phyloP scores from a whole-genome alignment of 2,329 filamentous ascomycete species.

The Zymoseptoria pseudotritici region DNA sequence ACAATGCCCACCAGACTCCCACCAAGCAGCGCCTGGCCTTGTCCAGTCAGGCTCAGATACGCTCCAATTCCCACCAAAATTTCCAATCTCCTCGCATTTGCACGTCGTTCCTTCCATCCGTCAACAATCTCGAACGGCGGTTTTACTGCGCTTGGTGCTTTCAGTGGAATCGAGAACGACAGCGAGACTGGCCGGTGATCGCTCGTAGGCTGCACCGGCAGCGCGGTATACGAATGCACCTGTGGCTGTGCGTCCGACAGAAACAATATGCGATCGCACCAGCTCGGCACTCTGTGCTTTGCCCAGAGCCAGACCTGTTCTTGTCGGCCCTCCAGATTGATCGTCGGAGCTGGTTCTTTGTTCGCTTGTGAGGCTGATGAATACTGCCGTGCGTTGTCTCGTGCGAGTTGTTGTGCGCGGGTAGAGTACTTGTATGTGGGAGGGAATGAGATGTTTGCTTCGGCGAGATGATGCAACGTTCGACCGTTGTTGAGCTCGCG shows the following conservation, averaged over 20 bases:
- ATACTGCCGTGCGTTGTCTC: slow-evolving; percentile 9
- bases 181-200: slow-evolving; percentile 84
- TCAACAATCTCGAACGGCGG: slow-evolving; percentile 50
- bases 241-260: slow-evolving; percentile 40
- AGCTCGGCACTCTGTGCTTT: slow-evolving; percentile 75
- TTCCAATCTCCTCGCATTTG: slow-evolving; percentile 51
- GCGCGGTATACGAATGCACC: slow-evolving; percentile 58
- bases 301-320: slow-evolving; percentile 51
- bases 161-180: slow-evolving; percentile 55
- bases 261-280: slow-evolving; percentile 88
- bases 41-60: slow-evolving; percentile 45
- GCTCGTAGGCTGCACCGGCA: slow-evolving; percentile 73
- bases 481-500: slow-evolving; percentile 61
- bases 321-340: slow-evolving; percentile 12
- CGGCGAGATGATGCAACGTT: slow-evolving; percentile 70
- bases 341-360: slow-evolving; percentile 10
- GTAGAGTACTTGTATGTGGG: slow-evolving; percentile 87
- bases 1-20: slow-evolving; percentile 26
- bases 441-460: slow-evolving; percentile 69
- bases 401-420: slow-evolving; percentile 26
- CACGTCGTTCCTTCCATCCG: slow-evolving; percentile 48
- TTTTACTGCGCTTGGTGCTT: slow-evolving; percentile 29
- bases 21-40: slow-evolving; percentile 36
- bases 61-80: slow-evolving; percentile 51
- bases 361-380: background rate